Evolutionary conservation across 805 yeast genomes (phyloP).

Genomic region (Brettanomyces bruxellensis): DNA sequence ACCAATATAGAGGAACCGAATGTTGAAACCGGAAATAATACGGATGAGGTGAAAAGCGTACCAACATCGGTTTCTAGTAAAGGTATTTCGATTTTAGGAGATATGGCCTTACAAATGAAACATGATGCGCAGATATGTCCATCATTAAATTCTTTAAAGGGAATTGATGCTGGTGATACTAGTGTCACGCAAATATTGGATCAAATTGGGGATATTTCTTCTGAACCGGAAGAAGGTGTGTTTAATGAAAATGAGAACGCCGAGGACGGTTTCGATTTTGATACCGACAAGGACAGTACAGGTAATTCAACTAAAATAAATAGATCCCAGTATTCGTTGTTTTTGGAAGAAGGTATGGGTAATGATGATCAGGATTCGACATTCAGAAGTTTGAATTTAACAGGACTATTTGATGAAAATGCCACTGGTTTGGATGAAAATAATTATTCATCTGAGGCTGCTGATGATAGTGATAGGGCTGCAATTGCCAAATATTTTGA

Average conservation of each 20-base stretch:
- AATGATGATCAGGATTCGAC: slow-evolving; percentile 8
- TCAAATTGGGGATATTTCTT: slow-evolving; percentile 7
- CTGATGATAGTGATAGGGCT: slow-evolving; percentile 22
- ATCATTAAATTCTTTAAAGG: slow-evolving; percentile 52
- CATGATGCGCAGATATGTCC: slow-evolving; percentile 48
- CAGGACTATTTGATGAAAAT: slow-evolving; percentile 25
- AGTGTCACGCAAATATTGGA: slow-evolving; percentile 15
- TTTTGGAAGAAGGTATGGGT: slow-evolving; percentile 17
- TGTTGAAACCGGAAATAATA: neutral
- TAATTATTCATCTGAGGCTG: slow-evolving; percentile 10
- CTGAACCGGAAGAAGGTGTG: slow-evolving; percentile 11
- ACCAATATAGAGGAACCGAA: neutral
- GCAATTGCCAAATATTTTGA: slow-evolving; percentile 68
- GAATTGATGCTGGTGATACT: slow-evolving; percentile 18
- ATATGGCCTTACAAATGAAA: neutral
- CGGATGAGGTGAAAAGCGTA: neutral
- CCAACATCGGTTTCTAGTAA: neutral
- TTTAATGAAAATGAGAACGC: slow-evolving; percentile 11
- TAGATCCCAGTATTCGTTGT: slow-evolving; percentile 24
- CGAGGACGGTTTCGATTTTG: slow-evolving; percentile 15
- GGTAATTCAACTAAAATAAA: slow-evolving; percentile 1
- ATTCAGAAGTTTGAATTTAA: slow-evolving; percentile 14
- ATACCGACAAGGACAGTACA: slow-evolving; percentile 3
- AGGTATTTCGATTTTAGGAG: neutral
- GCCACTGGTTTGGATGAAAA: slow-evolving; percentile 1